phyloP scores from a whole-genome alignment of 73 alveolate species.

The Paramecium sonneborni region DNA sequence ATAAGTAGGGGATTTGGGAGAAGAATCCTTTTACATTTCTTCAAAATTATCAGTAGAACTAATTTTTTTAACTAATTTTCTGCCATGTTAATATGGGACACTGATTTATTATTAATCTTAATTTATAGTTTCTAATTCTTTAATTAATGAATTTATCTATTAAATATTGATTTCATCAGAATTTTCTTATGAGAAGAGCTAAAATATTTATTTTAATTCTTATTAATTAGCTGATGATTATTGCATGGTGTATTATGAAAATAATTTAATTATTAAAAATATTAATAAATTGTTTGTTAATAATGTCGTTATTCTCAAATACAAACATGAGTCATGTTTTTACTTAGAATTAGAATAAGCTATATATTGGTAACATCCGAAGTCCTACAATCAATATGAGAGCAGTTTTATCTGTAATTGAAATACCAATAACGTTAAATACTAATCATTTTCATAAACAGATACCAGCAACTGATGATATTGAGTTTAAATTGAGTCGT shows the following conservation, averaged over 20 bases:
- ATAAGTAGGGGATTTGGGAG: slow-evolving; percentile 38
- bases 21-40: not conserved
- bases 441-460: slow-evolving; percentile 5
- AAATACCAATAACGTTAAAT: not conserved
- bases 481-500: not conserved
- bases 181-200: not conserved
- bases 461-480: slow-evolving; percentile 28
- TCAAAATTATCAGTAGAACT: slow-evolving; percentile 48
- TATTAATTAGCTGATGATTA: not conserved
- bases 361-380: slow-evolving; percentile 19
- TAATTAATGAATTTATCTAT: not conserved
- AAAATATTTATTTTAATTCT: slow-evolving; percentile 23
- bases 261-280: not conserved
- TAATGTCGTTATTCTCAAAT: slow-evolving; percentile 51
- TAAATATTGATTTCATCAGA: slow-evolving; percentile 20
- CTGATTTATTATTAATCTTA: slow-evolving; percentile 1
- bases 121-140: not conserved
- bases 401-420: slow-evolving; percentile 10
- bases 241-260: not conserved
- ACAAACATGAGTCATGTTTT: slow-evolving; percentile 41
- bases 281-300: slow-evolving; percentile 45
- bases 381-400: not conserved
- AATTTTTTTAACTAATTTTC: not conserved
- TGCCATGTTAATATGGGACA: slow-evolving; percentile 10
- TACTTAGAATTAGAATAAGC: not conserved